phyloP scores from a whole-genome alignment of 306 rosid species.

The Alnus rubra region DNA sequence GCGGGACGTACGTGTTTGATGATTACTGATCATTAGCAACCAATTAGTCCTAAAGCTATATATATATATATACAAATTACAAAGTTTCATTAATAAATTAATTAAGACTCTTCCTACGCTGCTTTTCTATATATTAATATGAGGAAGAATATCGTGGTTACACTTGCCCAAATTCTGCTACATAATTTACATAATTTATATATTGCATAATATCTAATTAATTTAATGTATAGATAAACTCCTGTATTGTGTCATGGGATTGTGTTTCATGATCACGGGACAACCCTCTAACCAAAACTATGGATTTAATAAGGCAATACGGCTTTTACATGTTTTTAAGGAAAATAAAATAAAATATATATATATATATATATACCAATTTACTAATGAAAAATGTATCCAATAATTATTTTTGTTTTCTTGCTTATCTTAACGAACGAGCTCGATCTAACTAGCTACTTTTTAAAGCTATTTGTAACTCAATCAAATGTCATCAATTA shows the following conservation, averaged over 20 bases:
- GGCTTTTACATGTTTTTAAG: neutral
- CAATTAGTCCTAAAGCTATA: neutral
- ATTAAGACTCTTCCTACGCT: neutral
- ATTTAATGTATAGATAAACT: neutral
- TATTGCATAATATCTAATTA: neutral
- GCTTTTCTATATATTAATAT: no score
- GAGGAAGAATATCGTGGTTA: neutral
- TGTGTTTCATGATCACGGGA: constrained; percentile 26
- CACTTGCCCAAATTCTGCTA: neutral
- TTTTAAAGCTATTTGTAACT: no score
- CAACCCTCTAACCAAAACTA: neutral
- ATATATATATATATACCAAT: no score
- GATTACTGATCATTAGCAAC: constrained; percentile 22
- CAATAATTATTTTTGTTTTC: no score
- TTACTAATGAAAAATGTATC: no score
- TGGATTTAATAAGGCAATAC: neutral
- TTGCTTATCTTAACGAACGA: no score
- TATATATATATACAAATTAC: no score
- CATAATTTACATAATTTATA: neutral
- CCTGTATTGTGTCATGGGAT: neutral
- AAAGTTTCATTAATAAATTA: neutral
- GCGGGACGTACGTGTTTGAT: constrained; percentile 20
- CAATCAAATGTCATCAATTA: no score
- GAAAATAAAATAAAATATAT: no score
- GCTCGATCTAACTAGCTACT: no score